Percentiles rank a stretch among this genome's conserved stretches.
Evolutionary conservation across 305 asterid genomes (phyloP).

Genomic region (Plantago coronopus): DNA sequence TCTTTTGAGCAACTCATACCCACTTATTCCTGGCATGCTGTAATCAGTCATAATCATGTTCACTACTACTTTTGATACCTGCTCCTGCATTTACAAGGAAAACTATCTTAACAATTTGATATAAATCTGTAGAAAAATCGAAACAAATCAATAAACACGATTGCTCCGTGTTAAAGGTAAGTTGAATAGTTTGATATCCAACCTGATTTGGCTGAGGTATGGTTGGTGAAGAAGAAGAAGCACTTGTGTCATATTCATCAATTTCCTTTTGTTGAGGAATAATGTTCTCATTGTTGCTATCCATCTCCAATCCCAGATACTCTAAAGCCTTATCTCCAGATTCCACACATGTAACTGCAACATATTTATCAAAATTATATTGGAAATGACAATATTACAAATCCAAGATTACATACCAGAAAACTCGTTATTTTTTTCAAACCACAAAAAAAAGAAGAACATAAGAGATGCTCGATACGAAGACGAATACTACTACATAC

Average conservation of each 20-base stretch:
- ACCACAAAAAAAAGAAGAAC: neutral
- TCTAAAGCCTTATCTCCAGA: slow-evolving; percentile 61
- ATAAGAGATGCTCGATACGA: too few species aligned
- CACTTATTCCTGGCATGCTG: slow-evolving; percentile 61
- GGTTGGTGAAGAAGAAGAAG: slow-evolving; percentile 26
- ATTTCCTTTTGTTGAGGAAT: slow-evolving; percentile 7
- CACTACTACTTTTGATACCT: slow-evolving; percentile 47
- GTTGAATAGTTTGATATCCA: too few species aligned
- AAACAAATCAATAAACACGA: too few species aligned
- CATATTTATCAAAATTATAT: neutral
- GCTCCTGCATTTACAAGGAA: slow-evolving; percentile 6
- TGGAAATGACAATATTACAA: neutral
- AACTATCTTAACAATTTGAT: too few species aligned
- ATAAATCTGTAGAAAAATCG: too few species aligned
- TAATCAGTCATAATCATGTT: slow-evolving; percentile 59
- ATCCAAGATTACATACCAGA: neutral
- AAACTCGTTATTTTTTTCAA: too few species aligned
- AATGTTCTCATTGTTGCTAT: neutral
- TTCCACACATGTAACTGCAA: slow-evolving; percentile 57
- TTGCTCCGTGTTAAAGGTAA: too few species aligned
- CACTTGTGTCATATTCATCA: slow-evolving; percentile 21
- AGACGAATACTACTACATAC: slow-evolving; percentile 20
- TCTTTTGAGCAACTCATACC: slow-evolving; percentile 55
- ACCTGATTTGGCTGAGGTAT: too few species aligned
- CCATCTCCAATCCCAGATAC: slow-evolving; percentile 39